phyloP scores from a whole-genome alignment of 2,329 filamentous ascomycete genomes.

The Trichophyton verrucosum region DNA sequence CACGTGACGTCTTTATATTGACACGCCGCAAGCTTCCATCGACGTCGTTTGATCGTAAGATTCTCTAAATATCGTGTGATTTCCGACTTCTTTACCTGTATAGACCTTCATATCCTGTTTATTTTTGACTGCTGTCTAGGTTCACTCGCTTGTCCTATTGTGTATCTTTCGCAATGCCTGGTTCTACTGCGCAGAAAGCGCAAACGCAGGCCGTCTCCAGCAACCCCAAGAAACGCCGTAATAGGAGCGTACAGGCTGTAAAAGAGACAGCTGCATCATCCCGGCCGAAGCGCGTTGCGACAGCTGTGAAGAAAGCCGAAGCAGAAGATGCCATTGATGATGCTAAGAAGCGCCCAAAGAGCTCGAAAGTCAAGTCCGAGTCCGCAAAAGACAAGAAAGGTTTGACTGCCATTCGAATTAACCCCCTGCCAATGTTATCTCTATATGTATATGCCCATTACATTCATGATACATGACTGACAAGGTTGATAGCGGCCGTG shows the following conservation, averaged over 20 bases:
- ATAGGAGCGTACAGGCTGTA: background rate
- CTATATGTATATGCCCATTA: too few relatives aligned
- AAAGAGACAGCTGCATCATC: slow-evolving; percentile 11
- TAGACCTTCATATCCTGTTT: background rate
- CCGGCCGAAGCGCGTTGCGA: slow-evolving; percentile 7
- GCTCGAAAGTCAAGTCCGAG: background rate
- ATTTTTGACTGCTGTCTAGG: background rate
- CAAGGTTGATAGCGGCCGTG: background rate
- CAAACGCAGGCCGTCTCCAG: background rate
- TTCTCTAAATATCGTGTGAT: background rate
- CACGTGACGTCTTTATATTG: background rate
- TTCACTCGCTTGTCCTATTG: background rate
- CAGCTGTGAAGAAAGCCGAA: background rate
- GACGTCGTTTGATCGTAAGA: background rate
- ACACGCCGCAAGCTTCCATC: background rate
- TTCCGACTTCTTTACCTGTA: background rate
- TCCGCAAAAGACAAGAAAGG: background rate
- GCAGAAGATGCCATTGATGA: background rate
- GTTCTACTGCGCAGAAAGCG: background rate
- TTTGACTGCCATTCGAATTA: background rate
- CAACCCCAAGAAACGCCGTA: background rate
- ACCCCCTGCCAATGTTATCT: too few relatives aligned
- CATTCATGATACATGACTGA: background rate
- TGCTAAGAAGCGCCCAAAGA: slow-evolving; percentile 2
- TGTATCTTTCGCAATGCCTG: background rate